Evolutionary conservation across 1,284 basidiomycete genomes (phyloP).

Genomic region (Apiotrichum laibachii): DNA sequence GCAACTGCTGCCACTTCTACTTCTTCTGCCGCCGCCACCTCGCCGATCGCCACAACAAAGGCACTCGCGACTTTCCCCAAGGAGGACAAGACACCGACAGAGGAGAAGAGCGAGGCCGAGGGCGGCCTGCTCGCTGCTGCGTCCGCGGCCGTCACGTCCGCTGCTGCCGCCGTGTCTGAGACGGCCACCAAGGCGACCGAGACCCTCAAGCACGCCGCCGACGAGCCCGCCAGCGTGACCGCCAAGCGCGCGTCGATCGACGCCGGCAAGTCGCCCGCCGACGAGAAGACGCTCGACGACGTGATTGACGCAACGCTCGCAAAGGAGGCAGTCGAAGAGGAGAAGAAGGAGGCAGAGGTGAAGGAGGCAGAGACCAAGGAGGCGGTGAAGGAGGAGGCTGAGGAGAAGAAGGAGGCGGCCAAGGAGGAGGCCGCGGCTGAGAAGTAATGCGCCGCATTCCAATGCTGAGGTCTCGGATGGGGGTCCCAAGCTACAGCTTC

Average conservation of each 20-base stretch:
- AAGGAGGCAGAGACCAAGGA: not conserved
- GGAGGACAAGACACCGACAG: not conserved
- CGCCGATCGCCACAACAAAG: not conserved
- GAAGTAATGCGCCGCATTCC: too few species aligned
- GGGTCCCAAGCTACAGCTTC: too few species aligned
- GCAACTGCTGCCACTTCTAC: not conserved
- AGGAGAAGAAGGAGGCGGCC: not conserved
- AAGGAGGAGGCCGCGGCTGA: not conserved
- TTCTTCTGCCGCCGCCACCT: not conserved
- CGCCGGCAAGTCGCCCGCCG: slow-evolving; percentile 1
- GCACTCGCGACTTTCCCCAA: not conserved
- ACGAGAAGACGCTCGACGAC: slow-evolving; percentile 20
- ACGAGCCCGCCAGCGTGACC: slow-evolving; percentile 7
- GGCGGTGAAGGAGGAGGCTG: not conserved
- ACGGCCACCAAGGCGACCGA: slow-evolving; percentile 1
- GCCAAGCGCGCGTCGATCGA: not conserved
- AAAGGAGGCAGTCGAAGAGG: slow-evolving; percentile 17
- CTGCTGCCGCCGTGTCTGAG: not conserved
- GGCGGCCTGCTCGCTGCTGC: not conserved
- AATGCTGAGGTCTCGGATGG: too few species aligned
- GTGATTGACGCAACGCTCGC: slow-evolving; percentile 22
- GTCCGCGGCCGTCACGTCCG: not conserved
- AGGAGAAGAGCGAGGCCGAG: not conserved
- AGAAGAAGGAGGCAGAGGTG: slow-evolving; percentile 5
- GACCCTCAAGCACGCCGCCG: not conserved